Evolutionary conservation across 495 filamentous ascomycete genomes (phyloP), one percentile per base, ranked within the genome.

Genomic region (Delitschia confertaspora): DNA sequence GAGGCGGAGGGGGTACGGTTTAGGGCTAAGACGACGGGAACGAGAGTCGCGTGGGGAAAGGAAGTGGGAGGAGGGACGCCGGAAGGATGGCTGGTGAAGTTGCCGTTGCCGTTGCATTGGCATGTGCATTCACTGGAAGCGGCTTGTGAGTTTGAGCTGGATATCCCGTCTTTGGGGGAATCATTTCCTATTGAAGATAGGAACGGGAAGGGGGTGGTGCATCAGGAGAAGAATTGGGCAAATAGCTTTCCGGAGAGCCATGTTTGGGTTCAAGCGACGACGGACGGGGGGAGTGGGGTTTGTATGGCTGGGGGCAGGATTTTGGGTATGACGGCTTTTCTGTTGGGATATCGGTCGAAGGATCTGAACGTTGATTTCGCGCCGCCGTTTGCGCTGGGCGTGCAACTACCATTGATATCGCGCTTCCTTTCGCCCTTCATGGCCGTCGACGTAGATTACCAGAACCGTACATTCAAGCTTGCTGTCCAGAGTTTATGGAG

Each of bases 221-320:
- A 71, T 38, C 56, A 66, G 20, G 69, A 70, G 50, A 72, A 71
- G 52, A 71, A 70, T 47, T 71, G 65, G 68, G 66, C 65, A 26
- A 46, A 23, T 6, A 58, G 50, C 23, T 72, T 72, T 45, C 69
- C 69, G 2, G 25, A 45, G 13, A 60, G 60, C 4, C 70, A 71
- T 55, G 65, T 65, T 18, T 71, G 69, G 69, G 34, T 66, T 18
- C 68, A 66, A 41, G 57, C 55, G 6, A 34, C 48, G 8, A 30
- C 51, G 14, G 41, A 56, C 26, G 47, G 38, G 33, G 37, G 49
- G 19, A 44, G 53, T 20, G 60, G 49, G 2, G 53, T 67, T 23
- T 63, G 53, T 31, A 47, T 63, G 16, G 66, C 69, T 0, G 68
- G 69, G 3, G 69, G 69, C 5, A 57, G 60, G 36, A 66, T 65